Percentiles rank a stretch among this genome's conserved stretches.
Conservation (phyloP, 768 basidiomycete species). For the Rhodotorula taiwanensis region DNA sequence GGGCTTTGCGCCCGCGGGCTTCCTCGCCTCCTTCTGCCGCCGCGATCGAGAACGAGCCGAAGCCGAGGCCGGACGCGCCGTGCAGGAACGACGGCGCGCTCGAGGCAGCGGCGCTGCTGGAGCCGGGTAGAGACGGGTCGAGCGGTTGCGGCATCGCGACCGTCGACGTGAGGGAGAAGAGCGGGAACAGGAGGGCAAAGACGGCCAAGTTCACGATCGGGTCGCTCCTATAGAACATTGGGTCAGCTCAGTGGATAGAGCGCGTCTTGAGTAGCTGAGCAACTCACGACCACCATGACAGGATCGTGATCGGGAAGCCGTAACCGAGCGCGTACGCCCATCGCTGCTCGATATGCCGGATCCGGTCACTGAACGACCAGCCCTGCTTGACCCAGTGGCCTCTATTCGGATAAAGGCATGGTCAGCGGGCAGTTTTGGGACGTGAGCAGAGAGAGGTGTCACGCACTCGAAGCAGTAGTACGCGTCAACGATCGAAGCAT, state of each 20-base stretch:
- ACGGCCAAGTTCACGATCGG: constrained; percentile 62
- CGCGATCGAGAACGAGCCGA: constrained; percentile 33
- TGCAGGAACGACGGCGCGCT: constrained; percentile 55
- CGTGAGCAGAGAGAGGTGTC: too few relatives aligned
- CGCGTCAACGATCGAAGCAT: constrained; percentile 81
- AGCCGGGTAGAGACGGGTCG: constrained; percentile 56
- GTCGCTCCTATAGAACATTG: constrained; percentile 1
- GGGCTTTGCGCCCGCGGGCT: constrained; percentile 21
- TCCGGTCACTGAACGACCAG: constrained; percentile 35
- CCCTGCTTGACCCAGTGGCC: constrained; percentile 27
- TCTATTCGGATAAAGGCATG: too few relatives aligned
- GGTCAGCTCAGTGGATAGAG: constrained; percentile 55
- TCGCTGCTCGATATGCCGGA: constrained; percentile 64
- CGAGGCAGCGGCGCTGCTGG: constrained; percentile 46
- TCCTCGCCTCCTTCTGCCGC: constrained; percentile 34
- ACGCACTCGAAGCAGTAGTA: constrained; percentile 84
- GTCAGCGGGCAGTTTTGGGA: too few relatives aligned
- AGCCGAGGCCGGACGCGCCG: constrained; percentile 44
- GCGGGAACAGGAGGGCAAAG: constrained; percentile 74
- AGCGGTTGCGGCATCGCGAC: constrained; percentile 64
- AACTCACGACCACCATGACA: constrained; percentile 36
- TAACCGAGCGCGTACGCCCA: constrained; percentile 86
- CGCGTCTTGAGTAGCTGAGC: constrained; percentile 59
- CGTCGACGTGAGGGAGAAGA: constrained; percentile 67
- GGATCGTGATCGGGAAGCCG: constrained; percentile 49